phyloP scores from a whole-genome alignment of 768 basidiomycete genomes.

The Lyophyllum semitale region DNA sequence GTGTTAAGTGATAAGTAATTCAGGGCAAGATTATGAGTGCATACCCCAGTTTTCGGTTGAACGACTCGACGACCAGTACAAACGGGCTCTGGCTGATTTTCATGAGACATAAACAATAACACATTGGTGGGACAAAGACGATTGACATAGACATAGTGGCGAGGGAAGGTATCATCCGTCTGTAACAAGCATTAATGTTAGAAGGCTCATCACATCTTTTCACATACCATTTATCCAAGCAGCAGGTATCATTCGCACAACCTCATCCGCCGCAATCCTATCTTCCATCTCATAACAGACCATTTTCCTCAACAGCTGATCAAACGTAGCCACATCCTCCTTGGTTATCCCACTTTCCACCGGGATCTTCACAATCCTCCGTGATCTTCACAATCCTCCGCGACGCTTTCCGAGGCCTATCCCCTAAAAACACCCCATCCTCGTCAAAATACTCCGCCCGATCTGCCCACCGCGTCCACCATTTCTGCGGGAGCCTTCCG shows the following conservation, averaged over 20 bases:
- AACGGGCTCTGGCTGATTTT: conserved; percentile 77
- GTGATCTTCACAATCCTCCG: not conserved
- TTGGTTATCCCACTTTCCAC: not conserved
- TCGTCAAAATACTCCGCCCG: conserved; percentile 13
- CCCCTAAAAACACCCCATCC: conserved; percentile 7
- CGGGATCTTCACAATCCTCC: not conserved
- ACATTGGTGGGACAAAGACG: no score
- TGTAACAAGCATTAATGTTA: not conserved
- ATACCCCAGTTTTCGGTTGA: conserved; percentile 86
- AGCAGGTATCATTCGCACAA: conserved; percentile 11
- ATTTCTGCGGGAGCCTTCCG: conserved; percentile 10
- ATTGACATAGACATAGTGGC: no score
- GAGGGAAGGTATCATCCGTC: not conserved
- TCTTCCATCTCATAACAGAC: conserved; percentile 13
- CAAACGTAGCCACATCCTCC: conserved; percentile 1
- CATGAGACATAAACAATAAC: no score
- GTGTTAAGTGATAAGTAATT: not conserved
- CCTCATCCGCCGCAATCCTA: conserved; percentile 11
- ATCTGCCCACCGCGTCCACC: conserved; percentile 11
- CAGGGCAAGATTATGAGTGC: not conserved
- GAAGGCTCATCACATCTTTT: not conserved
- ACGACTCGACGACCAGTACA: conserved; percentile 83
- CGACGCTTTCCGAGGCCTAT: not conserved
- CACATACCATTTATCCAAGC: conserved; percentile 2
- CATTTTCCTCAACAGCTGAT: conserved; percentile 11